Base-by-base conservation (phyloP, 2,329 filamentous ascomycete genomes). In the Colletotrichum tamarilloi region DNA sequence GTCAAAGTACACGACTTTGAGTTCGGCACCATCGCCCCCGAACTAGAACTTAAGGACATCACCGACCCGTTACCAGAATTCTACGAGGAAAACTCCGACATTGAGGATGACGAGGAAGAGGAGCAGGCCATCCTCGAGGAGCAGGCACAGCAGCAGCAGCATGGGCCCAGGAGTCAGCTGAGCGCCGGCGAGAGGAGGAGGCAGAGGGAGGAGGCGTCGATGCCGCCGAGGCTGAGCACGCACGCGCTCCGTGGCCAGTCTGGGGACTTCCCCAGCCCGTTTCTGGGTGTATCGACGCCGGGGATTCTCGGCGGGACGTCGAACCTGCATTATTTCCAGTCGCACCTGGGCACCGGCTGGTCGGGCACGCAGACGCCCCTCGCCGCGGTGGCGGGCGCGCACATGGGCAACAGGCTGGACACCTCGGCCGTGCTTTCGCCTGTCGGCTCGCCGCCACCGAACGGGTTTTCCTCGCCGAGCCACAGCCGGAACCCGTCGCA, bases 31-130 rank as follows among this genome's bases (percentile, higher is more conserved):
- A 91, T 96, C 62, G 88, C 94, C 52, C 97, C 97, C 1, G 90
- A 94, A 77, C 90, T 99, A 55, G 95, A 97, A 80, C 92, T 99
- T 79, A 98, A 98, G 84, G 97, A 98, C 82, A 95, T 99, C 74
- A 97, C 96, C 77, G 95, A 99, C 81, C 97, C 97, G 2, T 89
- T 98, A 72, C 92, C 95, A 0, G 97, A 99, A 79, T 99, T 99
- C 80, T 99, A 99, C 85, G 97, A 98, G 78, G 92, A 94, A 77
- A 91, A 93, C 30, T 86, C 91, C 49, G 89, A 91, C 14, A 87
- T 87, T 11, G 83, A 83, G 6, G 86, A 85, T 3, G 87, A 87
- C 2, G 84, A 85, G 3, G 84, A 83, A 3, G 84, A 84, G 2
- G 81, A 82, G 0, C 79, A 75, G 0, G 79, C 78, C 7, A 11